phyloP scores from a whole-genome alignment of 1,139 yeast species.

The Geotrichum reessii region DNA sequence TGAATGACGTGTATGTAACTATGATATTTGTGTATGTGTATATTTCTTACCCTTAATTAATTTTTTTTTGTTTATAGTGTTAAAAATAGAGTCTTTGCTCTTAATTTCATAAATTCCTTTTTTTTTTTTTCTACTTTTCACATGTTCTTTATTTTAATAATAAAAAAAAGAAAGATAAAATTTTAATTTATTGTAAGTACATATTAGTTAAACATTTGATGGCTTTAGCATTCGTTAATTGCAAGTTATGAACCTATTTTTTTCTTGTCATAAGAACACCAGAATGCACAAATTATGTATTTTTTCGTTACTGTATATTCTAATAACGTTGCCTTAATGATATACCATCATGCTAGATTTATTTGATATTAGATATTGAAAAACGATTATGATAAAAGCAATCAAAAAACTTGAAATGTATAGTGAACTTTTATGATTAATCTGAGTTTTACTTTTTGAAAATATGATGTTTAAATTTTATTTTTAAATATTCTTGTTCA shows the following conservation, averaged over 20 bases:
- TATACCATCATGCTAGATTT: not conserved
- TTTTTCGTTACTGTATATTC: not conserved
- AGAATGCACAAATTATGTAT: not conserved
- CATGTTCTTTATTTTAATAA: too few relatives aligned
- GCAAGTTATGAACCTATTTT: not conserved
- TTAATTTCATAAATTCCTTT: not conserved
- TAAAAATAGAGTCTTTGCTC: not conserved
- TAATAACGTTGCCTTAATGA: not conserved
- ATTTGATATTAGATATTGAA: not conserved
- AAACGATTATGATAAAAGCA: too few relatives aligned
- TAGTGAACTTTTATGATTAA: too few relatives aligned
- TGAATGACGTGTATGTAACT: not conserved
- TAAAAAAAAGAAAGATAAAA: too few relatives aligned
- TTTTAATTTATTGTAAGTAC: too few relatives aligned
- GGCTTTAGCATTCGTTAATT: too few relatives aligned
- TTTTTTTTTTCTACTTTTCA: not conserved
- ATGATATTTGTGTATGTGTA: not conserved
- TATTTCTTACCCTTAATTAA: not conserved
- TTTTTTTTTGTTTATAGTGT: not conserved
- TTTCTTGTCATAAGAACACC: not conserved
- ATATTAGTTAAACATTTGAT: too few relatives aligned
- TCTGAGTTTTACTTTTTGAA: too few relatives aligned
- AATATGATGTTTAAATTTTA: too few relatives aligned
- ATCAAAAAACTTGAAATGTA: too few relatives aligned
- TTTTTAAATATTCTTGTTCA: too few relatives aligned